Evolutionary conservation across 345 rosid species (phyloP).

Genomic region (Conringia planisiliqua): DNA sequence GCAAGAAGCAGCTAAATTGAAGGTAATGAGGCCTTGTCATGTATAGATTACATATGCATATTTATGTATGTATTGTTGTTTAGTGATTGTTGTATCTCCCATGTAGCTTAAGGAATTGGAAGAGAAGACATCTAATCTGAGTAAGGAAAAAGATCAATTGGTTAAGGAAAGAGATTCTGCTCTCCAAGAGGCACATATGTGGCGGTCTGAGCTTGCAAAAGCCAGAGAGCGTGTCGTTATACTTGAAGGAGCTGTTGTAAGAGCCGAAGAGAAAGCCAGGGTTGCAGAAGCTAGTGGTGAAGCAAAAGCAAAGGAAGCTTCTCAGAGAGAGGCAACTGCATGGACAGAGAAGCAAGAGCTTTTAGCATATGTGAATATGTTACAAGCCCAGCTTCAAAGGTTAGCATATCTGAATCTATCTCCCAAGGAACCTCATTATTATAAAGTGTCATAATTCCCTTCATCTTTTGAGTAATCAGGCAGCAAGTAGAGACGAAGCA

Average conservation of each 20-base stretch:
- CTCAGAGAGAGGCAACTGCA: slow-evolving; percentile 66
- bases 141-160: slow-evolving; percentile 72
- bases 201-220: slow-evolving; percentile 97
- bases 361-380: slow-evolving; percentile 68
- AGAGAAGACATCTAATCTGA: slow-evolving; percentile 53
- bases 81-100: slow-evolving; percentile 9
- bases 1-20: slow-evolving; percentile 46
- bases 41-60: not conserved
- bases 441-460: not conserved
- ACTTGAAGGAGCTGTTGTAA: slow-evolving; percentile 82
- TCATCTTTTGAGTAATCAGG: slow-evolving; percentile 38
- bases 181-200: slow-evolving; percentile 80
- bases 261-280: slow-evolving; percentile 94
- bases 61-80: slow-evolving; percentile 5
- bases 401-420: slow-evolving; percentile 21
- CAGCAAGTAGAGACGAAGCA: slow-evolving; percentile 79
- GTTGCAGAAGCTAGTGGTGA: slow-evolving; percentile 73
- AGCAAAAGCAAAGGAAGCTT: slow-evolving; percentile 77
- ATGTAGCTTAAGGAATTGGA: slow-evolving; percentile 71
- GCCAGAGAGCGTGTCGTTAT: slow-evolving; percentile 91
- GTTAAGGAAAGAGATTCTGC: slow-evolving; percentile 85
- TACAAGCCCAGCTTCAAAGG: slow-evolving; percentile 94
- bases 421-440: not conserved
- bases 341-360: slow-evolving; percentile 88
- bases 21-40: slow-evolving; percentile 45